A percentile compares a stretch with the other conserved stretches of the same genome.
Conservation (phyloP, 345 rosid species). For the Abelmoschus esculentus region DNA sequence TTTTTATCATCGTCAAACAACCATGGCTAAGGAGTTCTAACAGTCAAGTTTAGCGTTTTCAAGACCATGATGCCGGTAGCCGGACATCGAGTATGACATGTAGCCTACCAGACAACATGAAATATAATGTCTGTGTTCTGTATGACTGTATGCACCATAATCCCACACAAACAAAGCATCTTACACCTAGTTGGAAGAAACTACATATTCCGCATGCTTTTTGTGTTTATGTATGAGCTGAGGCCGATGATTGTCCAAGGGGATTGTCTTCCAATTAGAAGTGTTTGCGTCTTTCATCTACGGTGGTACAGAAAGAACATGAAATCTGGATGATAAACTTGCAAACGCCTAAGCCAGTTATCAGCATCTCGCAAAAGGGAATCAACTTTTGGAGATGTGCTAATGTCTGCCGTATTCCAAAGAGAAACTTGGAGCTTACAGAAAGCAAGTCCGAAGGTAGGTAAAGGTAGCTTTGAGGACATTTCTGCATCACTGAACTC, state of each 20-base stretch:
- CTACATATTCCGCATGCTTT: background rate
- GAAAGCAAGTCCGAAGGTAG: slow-evolving; percentile 73
- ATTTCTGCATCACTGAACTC: slow-evolving; percentile 24
- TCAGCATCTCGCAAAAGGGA: slow-evolving; percentile 60
- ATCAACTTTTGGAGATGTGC: slow-evolving; percentile 43
- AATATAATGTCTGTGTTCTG: background rate
- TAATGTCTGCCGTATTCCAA: slow-evolving; percentile 50
- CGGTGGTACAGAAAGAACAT: slow-evolving; percentile 49
- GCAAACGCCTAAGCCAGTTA: slow-evolving; percentile 60
- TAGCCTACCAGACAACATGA: background rate
- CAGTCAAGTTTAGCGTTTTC: background rate
- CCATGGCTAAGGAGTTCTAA: background rate
- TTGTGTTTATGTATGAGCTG: background rate
- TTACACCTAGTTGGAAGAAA: too few species aligned
- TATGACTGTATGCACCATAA: background rate
- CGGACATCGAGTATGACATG: background rate
- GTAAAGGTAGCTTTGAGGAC: slow-evolving; percentile 44
- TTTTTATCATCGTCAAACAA: background rate
- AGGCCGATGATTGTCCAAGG: background rate
- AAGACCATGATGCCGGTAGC: background rate
- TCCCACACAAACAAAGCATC: background rate
- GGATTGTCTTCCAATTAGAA: background rate
- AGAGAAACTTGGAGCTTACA: slow-evolving; percentile 66
- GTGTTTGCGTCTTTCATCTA: background rate
- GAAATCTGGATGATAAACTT: slow-evolving; percentile 74